Evolutionary conservation across 2,329 filamentous ascomycete genomes (phyloP).

Genomic region (Zasmidium citrigriseum): DNA sequence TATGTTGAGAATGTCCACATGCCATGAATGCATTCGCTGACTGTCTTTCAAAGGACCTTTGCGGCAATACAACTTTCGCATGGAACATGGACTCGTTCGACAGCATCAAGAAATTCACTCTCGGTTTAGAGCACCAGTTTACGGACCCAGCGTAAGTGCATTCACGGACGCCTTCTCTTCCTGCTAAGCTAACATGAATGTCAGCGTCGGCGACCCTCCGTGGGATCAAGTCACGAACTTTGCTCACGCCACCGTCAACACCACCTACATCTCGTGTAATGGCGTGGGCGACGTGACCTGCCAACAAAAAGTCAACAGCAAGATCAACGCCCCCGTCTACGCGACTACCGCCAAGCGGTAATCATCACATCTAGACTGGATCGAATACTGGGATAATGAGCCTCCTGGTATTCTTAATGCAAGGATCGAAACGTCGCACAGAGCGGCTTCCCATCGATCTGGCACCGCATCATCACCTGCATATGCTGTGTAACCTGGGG

Average conservation of each 20-base stretch:
- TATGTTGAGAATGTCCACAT: constrained; percentile 6
- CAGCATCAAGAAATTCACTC: constrained; percentile 22
- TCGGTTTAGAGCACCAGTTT: constrained; percentile 31
- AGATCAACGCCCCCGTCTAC: constrained; percentile 20
- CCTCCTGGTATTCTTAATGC: neutral
- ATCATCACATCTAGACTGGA: no score
- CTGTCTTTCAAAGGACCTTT: constrained; percentile 17
- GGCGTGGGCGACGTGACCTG: constrained; percentile 12
- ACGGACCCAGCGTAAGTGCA: constrained; percentile 30
- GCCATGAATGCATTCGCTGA: neutral
- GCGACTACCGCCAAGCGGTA: constrained; percentile 13
- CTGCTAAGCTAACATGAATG: constrained; percentile 5
- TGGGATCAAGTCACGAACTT: constrained; percentile 32
- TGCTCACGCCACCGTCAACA: constrained; percentile 22
- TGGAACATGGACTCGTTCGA: constrained; percentile 27
- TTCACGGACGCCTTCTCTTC: neutral
- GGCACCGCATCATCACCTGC: neutral
- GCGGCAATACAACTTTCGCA: constrained; percentile 25
- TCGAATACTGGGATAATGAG: neutral
- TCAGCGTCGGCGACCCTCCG: constrained; percentile 32
- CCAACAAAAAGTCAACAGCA: constrained; percentile 11
- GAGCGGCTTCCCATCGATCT: neutral
- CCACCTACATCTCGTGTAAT: constrained; percentile 14
- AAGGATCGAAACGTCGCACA: neutral
- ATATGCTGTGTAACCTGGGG: neutral